Percentiles rank a stretch among this genome's conserved stretches.
phyloP scores from a whole-genome alignment of 257 asterid genomes.

The Lantana camara region DNA sequence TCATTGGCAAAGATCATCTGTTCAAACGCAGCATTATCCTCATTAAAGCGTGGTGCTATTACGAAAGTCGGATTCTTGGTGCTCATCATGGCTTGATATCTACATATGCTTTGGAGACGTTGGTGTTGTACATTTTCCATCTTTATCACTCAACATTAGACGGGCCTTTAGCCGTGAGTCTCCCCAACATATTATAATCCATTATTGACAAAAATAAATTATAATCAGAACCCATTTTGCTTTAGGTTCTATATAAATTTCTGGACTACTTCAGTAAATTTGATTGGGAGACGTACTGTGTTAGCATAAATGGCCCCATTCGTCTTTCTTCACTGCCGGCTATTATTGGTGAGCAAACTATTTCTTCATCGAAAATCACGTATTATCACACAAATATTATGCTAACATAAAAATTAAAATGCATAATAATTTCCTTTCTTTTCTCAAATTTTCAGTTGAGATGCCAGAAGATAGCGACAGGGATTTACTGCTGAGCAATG shows the following conservation, averaged over 20 bases:
- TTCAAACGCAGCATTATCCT: slow-evolving; percentile 88
- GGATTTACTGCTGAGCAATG: slow-evolving; percentile 63
- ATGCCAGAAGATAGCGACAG: slow-evolving; percentile 54
- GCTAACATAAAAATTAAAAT: slow-evolving; percentile 11
- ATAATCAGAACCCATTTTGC: slow-evolving; percentile 26
- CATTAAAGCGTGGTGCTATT: slow-evolving; percentile 95
- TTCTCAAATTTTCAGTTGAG: slow-evolving; percentile 54
- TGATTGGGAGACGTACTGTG: slow-evolving; percentile 77
- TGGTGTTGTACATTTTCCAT: slow-evolving; percentile 88
- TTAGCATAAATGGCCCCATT: slow-evolving; percentile 77
- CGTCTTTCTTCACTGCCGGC: slow-evolving; percentile 68
- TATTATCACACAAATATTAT: background rate
- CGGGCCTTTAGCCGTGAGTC: slow-evolving; percentile 88
- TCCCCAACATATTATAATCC: slow-evolving; percentile 7
- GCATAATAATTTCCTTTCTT: background rate
- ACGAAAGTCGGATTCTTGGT: slow-evolving; percentile 95
- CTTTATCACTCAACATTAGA: slow-evolving; percentile 66
- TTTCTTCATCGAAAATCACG: slow-evolving; percentile 10
- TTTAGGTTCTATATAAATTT: slow-evolving; percentile 81
- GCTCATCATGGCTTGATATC: slow-evolving; percentile 92
- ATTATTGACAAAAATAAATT: slow-evolving; percentile 24
- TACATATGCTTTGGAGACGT: slow-evolving; percentile 91
- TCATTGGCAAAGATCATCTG: slow-evolving; percentile 74
- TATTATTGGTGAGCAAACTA: slow-evolving; percentile 57
- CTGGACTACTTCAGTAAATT: slow-evolving; percentile 88